Conservation (phyloP, 2,329 filamentous ascomycete genomes). For the Cryoendolithus antarcticus region DNA sequence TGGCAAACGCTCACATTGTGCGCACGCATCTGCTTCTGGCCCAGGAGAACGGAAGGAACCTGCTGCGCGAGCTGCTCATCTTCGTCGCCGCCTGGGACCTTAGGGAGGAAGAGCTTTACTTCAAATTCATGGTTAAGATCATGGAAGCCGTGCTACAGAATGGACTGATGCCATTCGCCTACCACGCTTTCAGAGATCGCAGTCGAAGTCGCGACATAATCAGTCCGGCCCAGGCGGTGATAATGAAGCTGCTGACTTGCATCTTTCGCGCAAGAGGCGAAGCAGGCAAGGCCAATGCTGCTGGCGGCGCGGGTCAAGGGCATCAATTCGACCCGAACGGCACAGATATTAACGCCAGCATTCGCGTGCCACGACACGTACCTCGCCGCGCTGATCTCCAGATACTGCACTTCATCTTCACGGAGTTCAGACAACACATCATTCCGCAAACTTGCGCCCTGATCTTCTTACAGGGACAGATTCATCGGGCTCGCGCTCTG, state of each 20-base stretch:
- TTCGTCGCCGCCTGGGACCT: constrained; percentile 97
- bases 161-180: constrained; percentile 80
- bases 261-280: constrained; percentile 60
- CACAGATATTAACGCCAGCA: constrained; percentile 8
- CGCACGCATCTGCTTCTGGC: constrained; percentile 82
- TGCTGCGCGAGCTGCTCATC: constrained; percentile 80
- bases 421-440: constrained; percentile 80
- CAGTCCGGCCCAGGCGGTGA: constrained; percentile 83
- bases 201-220: constrained; percentile 78
- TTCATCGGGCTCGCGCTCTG: constrained; percentile 61
- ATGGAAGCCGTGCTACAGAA: constrained; percentile 86
- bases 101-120: constrained; percentile 84
- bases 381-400: constrained; percentile 44
- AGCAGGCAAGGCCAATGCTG: constrained; percentile 20
- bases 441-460: constrained; percentile 90
- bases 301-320: constrained; percentile 1
- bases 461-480: constrained; percentile 85
- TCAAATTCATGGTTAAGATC: constrained; percentile 92
- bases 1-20: constrained; percentile 75
- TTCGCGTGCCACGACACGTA: constrained; percentile 8
- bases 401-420: constrained; percentile 80
- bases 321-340: not conserved
- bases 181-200: constrained; percentile 71
- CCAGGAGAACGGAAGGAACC: constrained; percentile 78
- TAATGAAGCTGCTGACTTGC: constrained; percentile 80